Conservation (phyloP, 495 filamentous ascomycete species). For the Lepraria neglecta region DNA sequence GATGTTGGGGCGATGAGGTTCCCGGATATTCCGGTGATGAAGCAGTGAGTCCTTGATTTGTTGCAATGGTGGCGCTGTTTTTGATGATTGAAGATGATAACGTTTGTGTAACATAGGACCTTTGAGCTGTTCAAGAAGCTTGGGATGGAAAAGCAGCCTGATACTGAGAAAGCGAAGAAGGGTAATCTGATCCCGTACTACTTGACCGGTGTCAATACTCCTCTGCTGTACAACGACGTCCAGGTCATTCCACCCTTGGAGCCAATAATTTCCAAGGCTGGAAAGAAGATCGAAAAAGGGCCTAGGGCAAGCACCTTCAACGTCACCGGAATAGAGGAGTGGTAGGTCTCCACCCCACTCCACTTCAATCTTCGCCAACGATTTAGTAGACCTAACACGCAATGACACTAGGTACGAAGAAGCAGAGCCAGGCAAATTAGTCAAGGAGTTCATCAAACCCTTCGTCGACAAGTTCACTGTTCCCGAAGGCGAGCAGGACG, state of each 20-base stretch:
- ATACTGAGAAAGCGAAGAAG: constrained; percentile 11
- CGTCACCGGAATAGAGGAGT: background rate
- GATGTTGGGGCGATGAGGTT: constrained; percentile 43
- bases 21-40: constrained; percentile 32
- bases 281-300: background rate
- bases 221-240: constrained; percentile 26
- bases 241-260: background rate
- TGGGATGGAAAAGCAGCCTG: constrained; percentile 13
- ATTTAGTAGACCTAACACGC: background rate
- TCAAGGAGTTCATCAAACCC: constrained; percentile 7
- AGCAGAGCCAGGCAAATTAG: constrained; percentile 1
- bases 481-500: background rate
- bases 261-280: background rate
- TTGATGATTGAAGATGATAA: background rate
- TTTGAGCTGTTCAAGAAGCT: background rate
- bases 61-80: background rate
- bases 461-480: constrained; percentile 15
- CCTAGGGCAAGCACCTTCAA: background rate
- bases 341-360: background rate
- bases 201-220: constrained; percentile 19
- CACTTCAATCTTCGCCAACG: background rate
- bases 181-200: constrained; percentile 28
- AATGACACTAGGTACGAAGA: constrained; percentile 9
- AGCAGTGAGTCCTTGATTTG: background rate
- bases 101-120: background rate